Evolutionary conservation across 139 green algal species (phyloP), one percentile per base, ranked within the genome.

Genomic region (Ettlia oleoabundans): DNA sequence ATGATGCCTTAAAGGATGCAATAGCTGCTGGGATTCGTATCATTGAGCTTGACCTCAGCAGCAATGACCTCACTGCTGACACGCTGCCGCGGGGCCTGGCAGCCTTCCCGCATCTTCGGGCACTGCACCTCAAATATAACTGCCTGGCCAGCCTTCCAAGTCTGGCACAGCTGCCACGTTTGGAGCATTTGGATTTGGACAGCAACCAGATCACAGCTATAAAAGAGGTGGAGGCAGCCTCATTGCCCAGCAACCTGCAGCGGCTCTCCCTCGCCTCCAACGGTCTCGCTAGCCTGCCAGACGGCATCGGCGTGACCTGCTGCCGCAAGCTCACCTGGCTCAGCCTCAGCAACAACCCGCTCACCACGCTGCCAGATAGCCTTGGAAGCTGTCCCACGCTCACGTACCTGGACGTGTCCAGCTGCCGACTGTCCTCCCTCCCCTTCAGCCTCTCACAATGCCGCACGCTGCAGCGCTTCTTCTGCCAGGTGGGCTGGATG

Each of bases 131-230:
- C 58, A 81, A 81, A n/a, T 81, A 81, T 58, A 81, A 81, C 75
- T 30, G 30, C 15, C 40, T 81, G 1, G 3, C 58, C 52, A n/a
- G 0, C 13, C 76, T 83, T 33, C 66, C 67, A n/a, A n/a, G n/a
- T 13, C 30, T 51, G 10, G 37, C 58, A 7, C n/a, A 40, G 35
- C 66, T 83, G 38, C 53, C 61, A 10, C 53, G n/a, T 0, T 61
- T 85, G 55, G 84, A 86, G 65, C 78, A 89, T 9, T 76, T 97
- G 37, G 94, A 97, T 70, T 66, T 95, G 58, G 90, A 84, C 33
- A 94, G 94, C 68, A 97, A 97, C 77, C 91, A 94, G 65, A 90
- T 98, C 6, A 58, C 62, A 1, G 72, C 69, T 4, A 30, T 98
- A 28, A 87, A 93, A 38, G 90, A 92, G 22, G 72, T 32, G 51